A percentile compares a stretch with the other conserved stretches of the same genome.
These are phyloP conservation scores for Zymoseptoria tritici DNA, from an alignment of 2,329 filamentous ascomycete species.

Conservation along the genomic window DNA sequence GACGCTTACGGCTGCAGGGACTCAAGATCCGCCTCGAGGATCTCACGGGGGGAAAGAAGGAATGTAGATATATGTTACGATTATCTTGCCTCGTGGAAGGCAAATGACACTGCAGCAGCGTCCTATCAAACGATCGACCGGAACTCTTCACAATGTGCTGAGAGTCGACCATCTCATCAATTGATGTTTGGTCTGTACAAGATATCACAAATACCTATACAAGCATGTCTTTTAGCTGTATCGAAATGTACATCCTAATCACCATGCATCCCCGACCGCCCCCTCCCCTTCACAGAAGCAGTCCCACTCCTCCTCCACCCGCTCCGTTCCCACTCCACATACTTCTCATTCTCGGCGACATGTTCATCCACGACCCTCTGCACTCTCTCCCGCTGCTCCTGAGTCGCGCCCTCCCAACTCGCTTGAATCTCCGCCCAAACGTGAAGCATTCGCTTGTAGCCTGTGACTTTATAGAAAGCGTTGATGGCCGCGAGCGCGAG, in stretches of 20 bases:
- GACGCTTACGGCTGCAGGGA: background rate
- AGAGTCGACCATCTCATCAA: background rate
- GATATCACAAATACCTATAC: background rate
- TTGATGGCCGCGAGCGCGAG: constrained; percentile 54
- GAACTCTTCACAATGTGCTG: too few species aligned
- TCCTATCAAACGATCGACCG: too few species aligned
- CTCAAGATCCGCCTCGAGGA: background rate
- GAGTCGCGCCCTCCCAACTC: constrained; percentile 32
- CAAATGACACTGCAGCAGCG: background rate
- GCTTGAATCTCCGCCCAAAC: constrained; percentile 44
- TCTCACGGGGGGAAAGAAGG: background rate
- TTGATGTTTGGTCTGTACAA: background rate
- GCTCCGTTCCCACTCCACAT: background rate
- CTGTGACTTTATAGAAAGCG: constrained; percentile 57
- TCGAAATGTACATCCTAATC: background rate
- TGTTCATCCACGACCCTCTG: constrained; percentile 8
- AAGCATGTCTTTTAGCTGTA: background rate
- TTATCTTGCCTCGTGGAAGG: background rate
- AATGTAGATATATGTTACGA: background rate
- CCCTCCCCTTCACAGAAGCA: background rate
- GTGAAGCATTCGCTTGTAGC: constrained; percentile 44
- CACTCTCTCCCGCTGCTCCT: constrained; percentile 22
- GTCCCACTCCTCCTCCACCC: background rate
- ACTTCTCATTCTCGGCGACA: background rate
- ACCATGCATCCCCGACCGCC: background rate